Percentiles rank a stretch among this genome's conserved stretches.
These are phyloP conservation scores for Butyriboletus loyo DNA, from an alignment of 768 basidiomycete species.

Conservation along the genomic window DNA sequence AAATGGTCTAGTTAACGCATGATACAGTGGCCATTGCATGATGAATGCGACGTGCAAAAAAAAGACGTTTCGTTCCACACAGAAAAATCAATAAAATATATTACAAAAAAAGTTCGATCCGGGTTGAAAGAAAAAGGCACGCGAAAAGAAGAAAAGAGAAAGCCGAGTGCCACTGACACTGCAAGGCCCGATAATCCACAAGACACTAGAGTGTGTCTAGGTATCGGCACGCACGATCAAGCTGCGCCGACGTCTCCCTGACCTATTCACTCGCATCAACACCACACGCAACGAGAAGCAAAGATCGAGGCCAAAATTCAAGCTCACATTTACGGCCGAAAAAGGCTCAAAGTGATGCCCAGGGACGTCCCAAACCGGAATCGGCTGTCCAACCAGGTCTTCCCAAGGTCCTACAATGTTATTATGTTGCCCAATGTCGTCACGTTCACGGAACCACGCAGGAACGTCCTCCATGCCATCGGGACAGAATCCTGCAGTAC, in stretches of 20 bases:
- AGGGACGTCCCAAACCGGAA: constrained; percentile 54
- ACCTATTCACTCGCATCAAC: constrained; percentile 12
- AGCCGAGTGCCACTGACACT: too few relatives aligned
- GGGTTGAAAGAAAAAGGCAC: too few relatives aligned
- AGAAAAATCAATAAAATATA: too few relatives aligned
- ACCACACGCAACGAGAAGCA: background rate
- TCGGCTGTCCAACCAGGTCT: constrained; percentile 30
- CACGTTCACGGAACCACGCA: constrained; percentile 51
- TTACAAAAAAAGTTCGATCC: too few relatives aligned
- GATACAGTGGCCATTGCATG: too few relatives aligned
- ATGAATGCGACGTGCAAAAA: too few relatives aligned
- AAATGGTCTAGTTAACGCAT: too few relatives aligned
- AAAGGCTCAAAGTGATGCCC: constrained; percentile 69
- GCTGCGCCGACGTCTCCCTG: constrained; percentile 21
- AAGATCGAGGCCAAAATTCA: too few relatives aligned
- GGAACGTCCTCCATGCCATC: constrained; percentile 38
- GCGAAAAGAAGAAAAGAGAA: too few relatives aligned
- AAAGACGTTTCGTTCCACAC: too few relatives aligned
- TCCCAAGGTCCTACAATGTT: constrained; percentile 54
- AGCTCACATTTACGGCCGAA: constrained; percentile 47
- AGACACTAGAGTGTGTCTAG: constrained; percentile 1
- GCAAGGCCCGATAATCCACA: too few relatives aligned
- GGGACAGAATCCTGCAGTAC: constrained; percentile 42
- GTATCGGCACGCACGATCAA: constrained; percentile 18
- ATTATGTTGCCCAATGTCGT: constrained; percentile 29